Base-by-base conservation (phyloP, 176 grass and related monocot genomes). In the Carex littledalei region DNA sequence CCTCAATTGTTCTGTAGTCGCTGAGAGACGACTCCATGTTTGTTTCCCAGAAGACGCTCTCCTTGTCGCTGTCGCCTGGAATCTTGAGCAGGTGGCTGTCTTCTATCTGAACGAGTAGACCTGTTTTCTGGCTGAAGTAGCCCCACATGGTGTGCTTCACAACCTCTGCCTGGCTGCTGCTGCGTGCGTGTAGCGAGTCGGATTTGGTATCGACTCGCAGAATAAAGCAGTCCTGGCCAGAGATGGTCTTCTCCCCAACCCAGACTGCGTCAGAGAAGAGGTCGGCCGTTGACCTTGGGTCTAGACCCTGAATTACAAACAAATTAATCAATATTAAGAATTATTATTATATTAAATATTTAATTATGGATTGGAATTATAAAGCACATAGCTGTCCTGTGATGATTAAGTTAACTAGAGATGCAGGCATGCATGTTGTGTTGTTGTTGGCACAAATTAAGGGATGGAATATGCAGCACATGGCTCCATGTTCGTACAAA, bases 1-100 rank as follows among this genome's bases (percentile, higher is more conserved):
- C 93, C 35, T 98, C 91, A 71, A 98, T 84, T 70, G 88, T 78
- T 88, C 93, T 86, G 89, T 98, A 94, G 90, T 95, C 91, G 17
- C 55, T 57, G 57, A 98, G 84, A 73, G 29, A 78, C 3, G 93
- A 95, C 87, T 95, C 96, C 96, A 98, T 94, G 89, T 88, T 92
- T 54, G 93, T 98, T 92, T 98, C 96, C 96, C 96, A 98, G 86
- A 87, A 98, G 24, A 95, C 85, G 79, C 64, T 90, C 31, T 26
- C 86, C 15, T 55, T 70, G 56, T 59, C 79, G 68, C 29, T 49
- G 21, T 37, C 45, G 67, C 88, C 87, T 86, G 63, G 90, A 84
- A 98, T 98, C 63, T 93, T 93, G 34, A 98, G 91, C 63, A 98
- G 88, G 84, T 95, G 96, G 35, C 83, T 90, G 91, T 98, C 96